Base-by-base conservation (phyloP, 1,284 basidiomycete genomes). In the Tetrapyrgos nigripes region DNA sequence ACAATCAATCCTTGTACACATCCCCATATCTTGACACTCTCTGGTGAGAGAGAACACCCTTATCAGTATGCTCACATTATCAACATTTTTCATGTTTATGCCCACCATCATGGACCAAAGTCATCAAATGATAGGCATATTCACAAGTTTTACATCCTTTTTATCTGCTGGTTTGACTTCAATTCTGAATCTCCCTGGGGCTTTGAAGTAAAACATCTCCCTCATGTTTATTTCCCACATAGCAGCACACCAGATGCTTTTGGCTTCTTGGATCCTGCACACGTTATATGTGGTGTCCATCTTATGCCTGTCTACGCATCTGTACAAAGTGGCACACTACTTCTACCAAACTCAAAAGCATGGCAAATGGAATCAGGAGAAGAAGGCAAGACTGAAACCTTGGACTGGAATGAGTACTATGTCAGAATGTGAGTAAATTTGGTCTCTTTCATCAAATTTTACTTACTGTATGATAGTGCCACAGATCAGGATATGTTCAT, bases 241-340 rank as follows among this genome's bases (percentile, higher is more conserved):
- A 45, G 49, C 13, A 43, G 29, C 3, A 55, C 69, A 5, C 52
- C 51, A 0, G 50, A 50, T 26, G 66, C 70, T 2, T 76, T 75
- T 48, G 66, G 71, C 0, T 77, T 77, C 37, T 48, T 76, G 0
- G 64, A 74, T 55, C 74, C 75, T 0, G 44, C 50, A 0, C 3
- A 64, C 4, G 59, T 76, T 26, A 57, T 75, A 1, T 64, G 65
- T 6, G 72, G 51, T 3, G 58, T 46, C 1, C 71, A 73, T 47
- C 37, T 69, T 21, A 66, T 69, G 4, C 68, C 66, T 1, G 4
- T 58, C n/a, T 71, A 68, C 46, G 14, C 5, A 8, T 33, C 28
- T 21, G 57, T 50, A 10, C 26, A 5, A 1, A 57, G 58, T 13
- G 50, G 50, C 26, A 46, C 19, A 14, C 24, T 31, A 21, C 24